Base-by-base conservation (phyloP, 1,284 basidiomycete species). In the Tilletiaria anomala region DNA sequence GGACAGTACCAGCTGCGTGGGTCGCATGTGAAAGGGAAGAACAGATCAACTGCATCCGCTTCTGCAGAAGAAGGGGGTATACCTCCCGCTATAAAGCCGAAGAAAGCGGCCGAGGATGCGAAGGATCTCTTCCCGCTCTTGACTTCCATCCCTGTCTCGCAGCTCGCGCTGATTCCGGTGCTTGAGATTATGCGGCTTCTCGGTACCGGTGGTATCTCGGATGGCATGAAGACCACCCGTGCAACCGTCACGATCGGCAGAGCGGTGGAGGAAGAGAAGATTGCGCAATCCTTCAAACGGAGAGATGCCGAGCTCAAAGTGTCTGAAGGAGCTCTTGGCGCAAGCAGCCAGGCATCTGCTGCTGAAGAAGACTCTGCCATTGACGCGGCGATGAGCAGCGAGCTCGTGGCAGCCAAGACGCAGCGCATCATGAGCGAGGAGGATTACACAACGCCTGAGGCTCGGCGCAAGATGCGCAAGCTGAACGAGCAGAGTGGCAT, bases 171-270 rank as follows among this genome's bases (percentile, higher is more conserved):
- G 17, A 80, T 96, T 59, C 83, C 83, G 3, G 85, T 96, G 50
- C 74, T 91, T 24, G 88, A 94, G 66, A 68, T 89, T 39, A 84
- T 96, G 82, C 77, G 84, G 14, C 70, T 88, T 34, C 76, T 81
- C 34, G 81, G 82, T 4, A 74, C 76, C 1, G 82, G 83, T 15
- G 83, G 83, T 20, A 75, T 87, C 6, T 62, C 73, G 0, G 79
- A 83, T 41, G 91, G 89, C 1, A 86, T 93, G 80, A 93, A 93
- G 70, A 82, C 85, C 0, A 77, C 87, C 1, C 75, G 85, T 1
- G 84, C 83, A 0, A 72, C 93, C 42, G 70, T 93, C n/a, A 68
- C 74, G 0, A 76, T 96, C 20, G 91, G 89, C 0, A 78, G 76
- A 48, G 83, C 83, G 0, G 76, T 94, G 32, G 89, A 96, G 70